Evolutionary conservation across 192 early-diverging fungal species (phyloP), one percentile per base, ranked within the genome.

Genomic region (Umbelopsis ramanniana): DNA sequence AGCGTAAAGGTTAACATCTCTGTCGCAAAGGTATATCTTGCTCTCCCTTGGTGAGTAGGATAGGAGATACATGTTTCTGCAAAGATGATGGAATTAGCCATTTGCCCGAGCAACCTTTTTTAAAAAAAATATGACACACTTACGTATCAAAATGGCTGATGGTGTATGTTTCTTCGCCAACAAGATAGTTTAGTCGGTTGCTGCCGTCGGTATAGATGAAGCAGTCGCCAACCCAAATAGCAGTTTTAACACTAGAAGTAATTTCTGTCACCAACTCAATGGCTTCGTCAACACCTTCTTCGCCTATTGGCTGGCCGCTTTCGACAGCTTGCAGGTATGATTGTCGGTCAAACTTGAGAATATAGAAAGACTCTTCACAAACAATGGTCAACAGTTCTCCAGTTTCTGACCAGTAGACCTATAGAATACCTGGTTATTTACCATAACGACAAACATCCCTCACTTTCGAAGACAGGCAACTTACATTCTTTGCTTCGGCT

Each of bases 191-290:
- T 70, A 99, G 85, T 29, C 97, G 90, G 81, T 97, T 97, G 70
- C 86, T 85, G 12, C 86, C 77, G 76, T 93, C 96, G 21, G 95
- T 95, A 84, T 98, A 99, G 69, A 99, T 98, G 75, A 99, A 98
- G 77, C 97, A 98, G 81, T 99, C 98, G 54, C 98, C 98, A 54
- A 98, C 93, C 98, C 98, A 99, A 73, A 87, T 87, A 26, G 97
- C 98, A 7, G 96, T 95, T 74, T 93, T 92, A 37, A 99, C 90
- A 57, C 93, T 87, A 77, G 98, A 97, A 5, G 85, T 79, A 72
- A 99, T 92, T 74, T 98, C 98, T 8, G 92, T 89, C 19, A 98
- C 86, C 83, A 98, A 96, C 72, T 98, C 96, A 69, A 99, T 84
- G 0, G 97, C 98, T 52, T 94, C 94, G 74, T 99, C 98, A 22